Conservation (phyloP, 306 rosid species). For the Ceratonia siliqua region DNA sequence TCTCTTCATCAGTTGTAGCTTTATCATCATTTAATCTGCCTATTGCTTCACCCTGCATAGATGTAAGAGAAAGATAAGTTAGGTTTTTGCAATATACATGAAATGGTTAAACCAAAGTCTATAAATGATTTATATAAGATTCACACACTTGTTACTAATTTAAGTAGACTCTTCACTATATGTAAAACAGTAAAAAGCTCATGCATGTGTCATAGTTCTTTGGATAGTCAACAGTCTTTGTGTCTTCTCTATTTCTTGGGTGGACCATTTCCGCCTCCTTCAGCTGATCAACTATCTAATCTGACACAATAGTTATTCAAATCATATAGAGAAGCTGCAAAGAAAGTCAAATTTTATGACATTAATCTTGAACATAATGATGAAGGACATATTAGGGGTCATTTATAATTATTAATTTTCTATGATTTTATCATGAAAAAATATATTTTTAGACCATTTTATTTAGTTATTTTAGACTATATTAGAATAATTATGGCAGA, state of each 20-base stretch:
- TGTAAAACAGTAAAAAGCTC: conserved; percentile 24
- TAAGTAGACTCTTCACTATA: conserved; percentile 15
- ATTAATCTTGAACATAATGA: not conserved
- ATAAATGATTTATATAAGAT: not conserved
- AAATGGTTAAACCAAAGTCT: not conserved
- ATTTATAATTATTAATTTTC: too few relatives aligned
- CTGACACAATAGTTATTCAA: conserved; percentile 29
- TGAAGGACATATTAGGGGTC: not conserved
- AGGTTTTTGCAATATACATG: not conserved
- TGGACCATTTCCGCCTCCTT: conserved; percentile 30
- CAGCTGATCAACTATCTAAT: conserved; percentile 39
- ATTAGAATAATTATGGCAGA: too few relatives aligned
- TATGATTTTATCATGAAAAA: too few relatives aligned
- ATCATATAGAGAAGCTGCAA: not conserved
- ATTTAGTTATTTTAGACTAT: too few relatives aligned
- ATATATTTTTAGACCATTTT: too few relatives aligned
- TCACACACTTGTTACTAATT: conserved; percentile 36
- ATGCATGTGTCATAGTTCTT: conserved; percentile 43
- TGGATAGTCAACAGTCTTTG: conserved; percentile 21
- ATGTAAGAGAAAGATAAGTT: conserved; percentile 11
- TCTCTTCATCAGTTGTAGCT: conserved; percentile 35
- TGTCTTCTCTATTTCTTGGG: not conserved
- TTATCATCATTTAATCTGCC: conserved; percentile 26
- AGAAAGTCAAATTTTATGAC: not conserved
- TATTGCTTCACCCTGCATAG: conserved; percentile 26